phyloP scores from a whole-genome alignment of 495 filamentous ascomycete genomes.

The Penicillium manginii region DNA sequence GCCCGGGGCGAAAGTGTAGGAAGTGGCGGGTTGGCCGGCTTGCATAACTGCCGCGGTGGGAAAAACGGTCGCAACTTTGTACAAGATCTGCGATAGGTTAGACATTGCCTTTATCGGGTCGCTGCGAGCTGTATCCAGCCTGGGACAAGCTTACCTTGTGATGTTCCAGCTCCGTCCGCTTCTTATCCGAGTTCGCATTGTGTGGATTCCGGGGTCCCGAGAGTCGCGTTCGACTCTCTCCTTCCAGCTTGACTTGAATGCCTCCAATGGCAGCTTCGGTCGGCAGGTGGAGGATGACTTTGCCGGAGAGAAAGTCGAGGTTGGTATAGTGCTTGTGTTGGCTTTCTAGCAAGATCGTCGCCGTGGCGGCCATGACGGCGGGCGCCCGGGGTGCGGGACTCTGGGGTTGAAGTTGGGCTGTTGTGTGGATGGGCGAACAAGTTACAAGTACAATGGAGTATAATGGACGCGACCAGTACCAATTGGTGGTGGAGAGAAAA shows the following conservation, averaged over 20 bases:
- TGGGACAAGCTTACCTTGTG: constrained; percentile 64
- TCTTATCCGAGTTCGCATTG: constrained; percentile 60
- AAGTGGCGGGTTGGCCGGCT: constrained; percentile 42
- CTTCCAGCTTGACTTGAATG: constrained; percentile 92
- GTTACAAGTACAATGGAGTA: not conserved
- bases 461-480: constrained; percentile 1
- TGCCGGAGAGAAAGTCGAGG: constrained; percentile 76
- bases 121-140: not conserved
- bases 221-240: constrained; percentile 75
- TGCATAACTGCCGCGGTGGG: constrained; percentile 59
- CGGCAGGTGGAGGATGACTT: constrained; percentile 64
- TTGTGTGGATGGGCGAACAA: no score
- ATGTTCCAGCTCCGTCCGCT: constrained; percentile 68
- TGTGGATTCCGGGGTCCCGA: constrained; percentile 58
- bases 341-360: constrained; percentile 75
- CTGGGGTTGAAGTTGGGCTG: no score
- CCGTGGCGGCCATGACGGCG: constrained; percentile 64
- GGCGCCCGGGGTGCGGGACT: constrained; percentile 15
- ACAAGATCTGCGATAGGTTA: constrained; percentile 57
- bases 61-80: constrained; percentile 66
- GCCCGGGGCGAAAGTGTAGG: constrained; percentile 72
- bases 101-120: not conserved
- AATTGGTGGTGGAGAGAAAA: not conserved
- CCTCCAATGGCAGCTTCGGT: constrained; percentile 70
- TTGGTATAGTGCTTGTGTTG: constrained; percentile 83